A percentile compares a stretch with the other conserved stretches of the same genome.
These are phyloP conservation scores for Tremellales sp. DNA, from an alignment of 1,284 basidiomycete species.

Conservation along the genomic window DNA sequence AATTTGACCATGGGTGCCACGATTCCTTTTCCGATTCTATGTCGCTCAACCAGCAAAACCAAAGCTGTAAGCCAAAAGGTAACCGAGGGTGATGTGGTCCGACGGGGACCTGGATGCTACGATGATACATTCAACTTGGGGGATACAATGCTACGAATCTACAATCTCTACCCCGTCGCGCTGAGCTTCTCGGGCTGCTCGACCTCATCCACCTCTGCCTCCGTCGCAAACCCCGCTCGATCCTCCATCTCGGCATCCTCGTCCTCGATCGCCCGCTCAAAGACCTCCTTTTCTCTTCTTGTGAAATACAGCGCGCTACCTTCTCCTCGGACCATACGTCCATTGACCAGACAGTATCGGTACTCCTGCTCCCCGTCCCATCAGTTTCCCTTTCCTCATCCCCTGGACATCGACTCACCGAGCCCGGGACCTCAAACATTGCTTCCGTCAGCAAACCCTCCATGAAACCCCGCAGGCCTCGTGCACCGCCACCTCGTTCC, in stretches of 20 bases:
- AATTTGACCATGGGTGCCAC: no score
- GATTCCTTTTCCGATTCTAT: no score
- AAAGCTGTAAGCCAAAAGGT: no score
- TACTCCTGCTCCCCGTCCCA: not conserved
- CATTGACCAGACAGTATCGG: conserved; percentile 60
- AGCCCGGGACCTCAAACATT: conserved; percentile 73
- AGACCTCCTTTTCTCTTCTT: conserved; percentile 56
- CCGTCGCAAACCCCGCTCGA: no score
- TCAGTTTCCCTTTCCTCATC: not conserved
- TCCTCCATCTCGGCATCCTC: conserved; percentile 57
- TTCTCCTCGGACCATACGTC: conserved; percentile 55
- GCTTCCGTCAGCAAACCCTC: conserved; percentile 80
- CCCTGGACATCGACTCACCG: conserved; percentile 60
- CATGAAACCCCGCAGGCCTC: conserved; percentile 83
- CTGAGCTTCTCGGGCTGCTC: no score
- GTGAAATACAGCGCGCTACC: conserved; percentile 60
- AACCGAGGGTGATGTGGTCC: no score
- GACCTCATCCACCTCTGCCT: no score
- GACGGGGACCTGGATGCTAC: no score
- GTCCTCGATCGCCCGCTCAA: conserved; percentile 56
- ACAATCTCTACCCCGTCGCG: no score
- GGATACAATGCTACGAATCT: no score
- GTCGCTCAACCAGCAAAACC: no score
- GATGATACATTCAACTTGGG: no score
- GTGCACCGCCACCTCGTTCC: conserved; percentile 79